These are phyloP conservation scores for Trichoderma asperellum DNA, from an alignment of 2,329 filamentous ascomycete species.

Conservation along the genomic window DNA sequence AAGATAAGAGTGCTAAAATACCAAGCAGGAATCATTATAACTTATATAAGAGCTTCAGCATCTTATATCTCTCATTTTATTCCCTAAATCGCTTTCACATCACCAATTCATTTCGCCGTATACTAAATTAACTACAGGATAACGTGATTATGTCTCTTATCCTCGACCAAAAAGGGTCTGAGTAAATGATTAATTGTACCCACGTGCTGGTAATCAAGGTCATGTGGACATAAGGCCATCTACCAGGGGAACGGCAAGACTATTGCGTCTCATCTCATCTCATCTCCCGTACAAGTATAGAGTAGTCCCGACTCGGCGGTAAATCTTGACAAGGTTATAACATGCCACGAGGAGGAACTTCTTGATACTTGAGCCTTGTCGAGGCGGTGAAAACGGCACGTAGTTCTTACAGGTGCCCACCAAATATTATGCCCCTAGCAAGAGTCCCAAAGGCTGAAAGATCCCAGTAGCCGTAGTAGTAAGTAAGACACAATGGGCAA, in stretches of 20 bases:
- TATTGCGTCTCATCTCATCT: constrained; percentile 1
- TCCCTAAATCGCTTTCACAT: too few relatives aligned
- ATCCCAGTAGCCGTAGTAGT: not conserved
- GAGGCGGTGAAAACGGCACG: constrained; percentile 8
- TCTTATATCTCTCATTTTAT: too few relatives aligned
- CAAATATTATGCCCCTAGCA: constrained; percentile 3
- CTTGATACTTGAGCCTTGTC: not conserved
- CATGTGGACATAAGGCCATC: not conserved
- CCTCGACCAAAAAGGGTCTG: not conserved
- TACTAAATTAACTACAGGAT: not conserved
- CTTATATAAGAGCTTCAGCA: too few relatives aligned
- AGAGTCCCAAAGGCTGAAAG: not conserved
- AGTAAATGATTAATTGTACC: not conserved
- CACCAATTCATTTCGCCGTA: too few relatives aligned
- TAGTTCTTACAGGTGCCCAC: constrained; percentile 18
- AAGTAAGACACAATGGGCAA: not conserved
- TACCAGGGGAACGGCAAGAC: not conserved
- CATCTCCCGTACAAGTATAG: not conserved
- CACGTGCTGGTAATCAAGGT: not conserved
- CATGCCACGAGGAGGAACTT: not conserved
- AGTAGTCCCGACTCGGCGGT: not conserved
- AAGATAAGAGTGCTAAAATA: too few relatives aligned
- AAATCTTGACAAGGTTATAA: not conserved
- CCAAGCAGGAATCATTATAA: too few relatives aligned
- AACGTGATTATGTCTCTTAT: not conserved